Conservation (phyloP, 345 rosid genomes). For the Brassica incana region DNA sequence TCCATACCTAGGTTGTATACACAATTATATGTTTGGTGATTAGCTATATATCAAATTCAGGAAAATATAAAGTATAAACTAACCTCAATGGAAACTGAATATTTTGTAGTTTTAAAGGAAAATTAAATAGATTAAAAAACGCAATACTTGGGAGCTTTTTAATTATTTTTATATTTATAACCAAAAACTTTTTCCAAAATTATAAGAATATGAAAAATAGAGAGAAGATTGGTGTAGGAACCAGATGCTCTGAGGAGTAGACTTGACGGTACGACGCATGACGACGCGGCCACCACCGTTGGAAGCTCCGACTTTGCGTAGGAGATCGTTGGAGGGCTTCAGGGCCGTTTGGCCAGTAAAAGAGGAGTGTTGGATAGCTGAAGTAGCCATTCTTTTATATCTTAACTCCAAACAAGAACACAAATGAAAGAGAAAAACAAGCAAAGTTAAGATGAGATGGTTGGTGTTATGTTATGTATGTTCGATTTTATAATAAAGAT, state of each 20-base stretch:
- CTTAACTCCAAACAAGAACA: slow-evolving; percentile 1
- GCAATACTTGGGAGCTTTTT: background rate
- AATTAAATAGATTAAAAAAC: background rate
- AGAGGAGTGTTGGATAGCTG: slow-evolving; percentile 75
- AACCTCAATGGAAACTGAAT: background rate
- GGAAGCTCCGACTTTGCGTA: slow-evolving; percentile 58
- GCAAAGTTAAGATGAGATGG: slow-evolving; percentile 7
- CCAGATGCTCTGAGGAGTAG: slow-evolving; percentile 88
- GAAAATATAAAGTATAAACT: background rate
- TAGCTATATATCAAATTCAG: background rate
- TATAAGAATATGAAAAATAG: background rate
- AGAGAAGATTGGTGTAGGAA: slow-evolving; percentile 10
- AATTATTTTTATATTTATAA: background rate
- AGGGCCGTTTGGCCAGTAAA: slow-evolving; percentile 74
- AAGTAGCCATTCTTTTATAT: slow-evolving; percentile 63
- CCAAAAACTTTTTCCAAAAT: background rate
- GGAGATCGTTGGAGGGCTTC: slow-evolving; percentile 64
- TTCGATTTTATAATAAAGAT: slow-evolving; percentile 11
- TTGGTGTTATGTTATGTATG: background rate
- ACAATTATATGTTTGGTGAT: background rate
- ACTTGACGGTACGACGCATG: slow-evolving; percentile 87
- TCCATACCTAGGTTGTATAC: slow-evolving; percentile 30
- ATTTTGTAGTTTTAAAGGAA: background rate
- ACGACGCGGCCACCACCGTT: slow-evolving; percentile 58
- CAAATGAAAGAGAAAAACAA: background rate